These are phyloP conservation scores for Aspergillus fumigatus DNA, from an alignment of 2,329 filamentous ascomycete species.

Conservation along the genomic window DNA sequence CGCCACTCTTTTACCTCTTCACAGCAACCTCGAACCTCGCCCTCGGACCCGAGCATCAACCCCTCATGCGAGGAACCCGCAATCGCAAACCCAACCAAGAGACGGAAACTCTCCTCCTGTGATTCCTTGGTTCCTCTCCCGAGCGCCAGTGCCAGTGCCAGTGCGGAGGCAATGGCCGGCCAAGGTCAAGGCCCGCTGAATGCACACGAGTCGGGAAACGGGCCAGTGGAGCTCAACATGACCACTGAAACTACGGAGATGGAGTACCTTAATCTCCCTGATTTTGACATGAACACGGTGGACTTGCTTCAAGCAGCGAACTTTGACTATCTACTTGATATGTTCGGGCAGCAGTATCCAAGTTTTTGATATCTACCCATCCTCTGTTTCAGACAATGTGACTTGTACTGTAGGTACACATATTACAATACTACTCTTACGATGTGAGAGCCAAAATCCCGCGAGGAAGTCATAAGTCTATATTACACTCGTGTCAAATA, in stretches of 20 bases:
- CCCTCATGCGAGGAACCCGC: background rate
- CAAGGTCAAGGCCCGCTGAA: background rate
- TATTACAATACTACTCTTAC: background rate
- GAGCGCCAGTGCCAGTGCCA: background rate
- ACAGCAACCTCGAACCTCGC: background rate
- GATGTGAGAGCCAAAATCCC: slow-evolving; percentile 3
- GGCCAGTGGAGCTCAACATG: background rate
- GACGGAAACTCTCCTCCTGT: background rate
- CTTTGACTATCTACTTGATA: slow-evolving; percentile 29
- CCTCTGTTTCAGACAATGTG: background rate
- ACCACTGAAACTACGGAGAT: background rate
- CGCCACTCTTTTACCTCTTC: slow-evolving; percentile 10
- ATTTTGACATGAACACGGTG: slow-evolving; percentile 24
- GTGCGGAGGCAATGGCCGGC: background rate
- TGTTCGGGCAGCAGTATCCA: slow-evolving; percentile 30
- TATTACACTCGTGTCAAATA: slow-evolving; percentile 25
- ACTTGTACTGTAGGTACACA: background rate
- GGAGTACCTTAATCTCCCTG: too few relatives aligned
- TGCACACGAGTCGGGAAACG: background rate
- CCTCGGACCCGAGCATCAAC: background rate
- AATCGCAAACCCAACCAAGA: background rate
- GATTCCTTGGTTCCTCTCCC: background rate
- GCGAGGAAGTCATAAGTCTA: slow-evolving; percentile 28
- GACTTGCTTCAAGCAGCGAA: slow-evolving; percentile 30
- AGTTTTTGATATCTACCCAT: slow-evolving; percentile 15